Evolutionary conservation across 306 rosid genomes (phyloP).

Genomic region (Mimosa pudica): DNA sequence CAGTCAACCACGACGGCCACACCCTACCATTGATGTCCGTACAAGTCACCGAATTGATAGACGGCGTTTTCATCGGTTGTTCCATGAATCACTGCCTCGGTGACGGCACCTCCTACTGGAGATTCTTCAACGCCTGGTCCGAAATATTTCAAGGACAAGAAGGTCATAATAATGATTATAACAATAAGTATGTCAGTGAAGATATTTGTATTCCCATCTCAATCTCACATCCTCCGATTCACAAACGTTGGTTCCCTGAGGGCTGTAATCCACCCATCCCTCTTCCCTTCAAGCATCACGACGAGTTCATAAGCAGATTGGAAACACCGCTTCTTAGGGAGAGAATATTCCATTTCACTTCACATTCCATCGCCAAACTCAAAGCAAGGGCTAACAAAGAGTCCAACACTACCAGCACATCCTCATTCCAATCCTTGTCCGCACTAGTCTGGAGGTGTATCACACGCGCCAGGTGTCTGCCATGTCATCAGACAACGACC

Average conservation of each 20-base stretch:
- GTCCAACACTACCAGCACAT: slow-evolving; percentile 36
- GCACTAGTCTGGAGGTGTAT: slow-evolving; percentile 61
- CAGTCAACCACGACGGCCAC: slow-evolving; percentile 66
- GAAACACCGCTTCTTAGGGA: slow-evolving; percentile 51
- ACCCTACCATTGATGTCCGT: slow-evolving; percentile 50
- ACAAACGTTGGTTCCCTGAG: slow-evolving; percentile 44
- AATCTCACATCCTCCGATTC: not conserved
- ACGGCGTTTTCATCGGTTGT: slow-evolving; percentile 71
- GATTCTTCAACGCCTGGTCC: slow-evolving; percentile 63
- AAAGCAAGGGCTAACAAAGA: slow-evolving; percentile 63
- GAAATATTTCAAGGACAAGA: slow-evolving; percentile 50
- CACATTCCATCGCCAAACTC: slow-evolving; percentile 53
- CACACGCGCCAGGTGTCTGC: slow-evolving; percentile 44
- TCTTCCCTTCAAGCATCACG: slow-evolving; percentile 51
- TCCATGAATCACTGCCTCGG: slow-evolving; percentile 56
- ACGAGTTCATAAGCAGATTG: slow-evolving; percentile 49
- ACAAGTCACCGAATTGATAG: slow-evolving; percentile 57
- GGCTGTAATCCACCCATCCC: slow-evolving; percentile 39
- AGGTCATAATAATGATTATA: not conserved
- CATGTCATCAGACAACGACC: slow-evolving; percentile 23
- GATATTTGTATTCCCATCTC: not conserved
- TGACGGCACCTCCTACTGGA: slow-evolving; percentile 69
- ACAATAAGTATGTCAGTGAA: not conserved
- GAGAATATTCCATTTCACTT: slow-evolving; percentile 60
- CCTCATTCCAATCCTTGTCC: slow-evolving; percentile 63